Conservation (phyloP, 495 filamentous ascomycete species). For the Penicillium pulvis region DNA sequence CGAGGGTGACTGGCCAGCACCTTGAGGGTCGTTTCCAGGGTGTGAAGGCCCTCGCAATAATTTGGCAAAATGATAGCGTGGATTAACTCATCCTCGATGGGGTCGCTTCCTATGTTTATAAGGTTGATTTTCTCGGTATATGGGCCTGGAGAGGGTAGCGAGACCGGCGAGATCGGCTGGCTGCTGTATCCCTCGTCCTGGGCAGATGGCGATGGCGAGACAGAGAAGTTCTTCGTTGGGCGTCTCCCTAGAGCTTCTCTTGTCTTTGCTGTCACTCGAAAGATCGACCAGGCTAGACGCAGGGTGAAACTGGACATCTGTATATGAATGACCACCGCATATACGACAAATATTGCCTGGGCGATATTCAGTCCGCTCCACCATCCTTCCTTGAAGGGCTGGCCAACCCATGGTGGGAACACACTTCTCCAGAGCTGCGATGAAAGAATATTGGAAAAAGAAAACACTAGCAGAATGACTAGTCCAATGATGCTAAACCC, state of each 20-base stretch:
- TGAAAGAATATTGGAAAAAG: slow-evolving; percentile 27
- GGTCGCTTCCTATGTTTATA: slow-evolving; percentile 8
- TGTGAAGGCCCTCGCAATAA: slow-evolving; percentile 69
- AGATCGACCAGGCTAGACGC: slow-evolving; percentile 35
- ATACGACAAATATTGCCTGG: slow-evolving; percentile 36
- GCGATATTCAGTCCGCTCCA: slow-evolving; percentile 27
- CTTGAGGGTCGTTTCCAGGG: slow-evolving; percentile 62
- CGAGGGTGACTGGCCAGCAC: slow-evolving; percentile 66
- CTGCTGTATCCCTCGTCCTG: slow-evolving; percentile 12
- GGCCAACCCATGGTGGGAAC: slow-evolving; percentile 10
- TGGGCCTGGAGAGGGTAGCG: slow-evolving; percentile 12
- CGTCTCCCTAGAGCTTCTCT: slow-evolving; percentile 29
- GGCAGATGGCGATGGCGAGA: slow-evolving; percentile 3
- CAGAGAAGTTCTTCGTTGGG: background rate
- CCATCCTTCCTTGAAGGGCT: slow-evolving; percentile 11
- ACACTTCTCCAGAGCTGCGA: slow-evolving; percentile 22
- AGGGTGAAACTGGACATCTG: slow-evolving; percentile 34
- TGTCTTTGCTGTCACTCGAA: slow-evolving; percentile 24
- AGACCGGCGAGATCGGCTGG: slow-evolving; percentile 14
- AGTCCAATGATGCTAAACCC: slow-evolving; percentile 40
- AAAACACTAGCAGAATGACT: slow-evolving; percentile 24
- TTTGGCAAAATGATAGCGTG: slow-evolving; percentile 70
- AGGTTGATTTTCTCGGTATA: slow-evolving; percentile 12
- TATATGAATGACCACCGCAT: slow-evolving; percentile 32
- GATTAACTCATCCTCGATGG: slow-evolving; percentile 41